Percentiles rank a stretch among this genome's conserved stretches.
Conservation (phyloP, 2,329 filamentous ascomycete species). For the Verticillium alfalfae region DNA sequence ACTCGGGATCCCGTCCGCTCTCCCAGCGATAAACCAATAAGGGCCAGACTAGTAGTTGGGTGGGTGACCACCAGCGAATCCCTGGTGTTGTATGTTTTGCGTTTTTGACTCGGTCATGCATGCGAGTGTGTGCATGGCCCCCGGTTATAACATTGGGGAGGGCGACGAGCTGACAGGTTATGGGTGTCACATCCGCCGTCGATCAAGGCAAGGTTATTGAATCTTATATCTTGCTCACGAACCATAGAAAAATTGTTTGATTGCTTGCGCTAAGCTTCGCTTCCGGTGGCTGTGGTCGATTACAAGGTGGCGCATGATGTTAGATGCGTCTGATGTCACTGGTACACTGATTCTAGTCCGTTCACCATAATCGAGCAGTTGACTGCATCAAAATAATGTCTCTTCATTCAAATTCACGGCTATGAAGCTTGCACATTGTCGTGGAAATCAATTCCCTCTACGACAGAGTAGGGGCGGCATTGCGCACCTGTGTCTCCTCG, state of each 20-base stretch:
- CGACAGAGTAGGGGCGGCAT: not conserved
- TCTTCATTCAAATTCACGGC: not conserved
- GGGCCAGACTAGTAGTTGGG: not conserved
- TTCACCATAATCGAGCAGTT: not conserved
- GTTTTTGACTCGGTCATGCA: not conserved
- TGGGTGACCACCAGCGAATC: not conserved
- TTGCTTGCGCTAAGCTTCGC: no score
- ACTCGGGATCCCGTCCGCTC: not conserved
- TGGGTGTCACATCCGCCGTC: not conserved
- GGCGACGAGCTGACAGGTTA: not conserved
- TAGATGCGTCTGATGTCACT: no score
- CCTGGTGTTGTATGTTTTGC: not conserved
- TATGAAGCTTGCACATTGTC: not conserved
- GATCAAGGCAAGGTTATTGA: not conserved
- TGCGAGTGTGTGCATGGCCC: not conserved
- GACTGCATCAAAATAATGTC: not conserved
- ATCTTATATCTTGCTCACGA: not conserved
- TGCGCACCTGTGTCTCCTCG: not conserved
- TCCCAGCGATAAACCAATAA: not conserved
- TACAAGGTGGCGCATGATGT: no score
- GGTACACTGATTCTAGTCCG: not conserved
- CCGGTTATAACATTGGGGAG: not conserved
- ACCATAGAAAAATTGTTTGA: not conserved
- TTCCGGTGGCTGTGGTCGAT: no score
- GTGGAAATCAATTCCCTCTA: not conserved